A percentile compares a stretch with the other conserved stretches of the same genome.
Conservation (phyloP, 2,329 filamentous ascomycete genomes). For the Colletotrichum falcatum region DNA sequence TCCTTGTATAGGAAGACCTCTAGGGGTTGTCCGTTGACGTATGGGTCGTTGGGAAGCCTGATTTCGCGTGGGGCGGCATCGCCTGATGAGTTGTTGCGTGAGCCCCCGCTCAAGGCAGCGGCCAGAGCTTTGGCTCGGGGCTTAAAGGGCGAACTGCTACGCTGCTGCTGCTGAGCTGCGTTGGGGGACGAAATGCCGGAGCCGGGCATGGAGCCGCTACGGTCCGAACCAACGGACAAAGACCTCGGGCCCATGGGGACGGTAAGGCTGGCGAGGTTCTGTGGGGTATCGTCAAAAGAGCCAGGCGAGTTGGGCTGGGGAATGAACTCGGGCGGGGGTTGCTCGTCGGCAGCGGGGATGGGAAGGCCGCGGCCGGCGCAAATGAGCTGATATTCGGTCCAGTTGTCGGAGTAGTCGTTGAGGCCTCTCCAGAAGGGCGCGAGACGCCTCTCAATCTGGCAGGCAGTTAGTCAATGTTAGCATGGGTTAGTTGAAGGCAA, state of each 20-base stretch:
- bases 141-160: slow-evolving; percentile 75
- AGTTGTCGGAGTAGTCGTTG: slow-evolving; percentile 87
- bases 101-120: slow-evolving; percentile 79
- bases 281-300: slow-evolving; percentile 65
- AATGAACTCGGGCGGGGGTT: slow-evolving; percentile 76
- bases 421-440: slow-evolving; percentile 97
- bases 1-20: slow-evolving; percentile 96
- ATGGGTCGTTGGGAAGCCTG: slow-evolving; percentile 83
- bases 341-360: slow-evolving; percentile 85
- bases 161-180: slow-evolving; percentile 52
- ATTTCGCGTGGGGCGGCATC: slow-evolving; percentile 83
- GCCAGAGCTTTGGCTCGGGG: slow-evolving; percentile 90
- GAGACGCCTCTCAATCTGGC: slow-evolving; percentile 88
- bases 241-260: slow-evolving; percentile 84
- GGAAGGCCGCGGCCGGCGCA: slow-evolving; percentile 87
- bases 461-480: not conserved
- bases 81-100: slow-evolving; percentile 76
- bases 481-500: slow-evolving; percentile 45
- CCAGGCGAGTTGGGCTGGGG: slow-evolving; percentile 59
- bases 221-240: slow-evolving; percentile 83
- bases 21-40: slow-evolving; percentile 92
- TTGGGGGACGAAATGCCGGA: slow-evolving; percentile 67
- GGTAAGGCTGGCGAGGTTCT: slow-evolving; percentile 77
- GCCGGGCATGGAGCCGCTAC: slow-evolving; percentile 68
- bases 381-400: slow-evolving; percentile 96